A percentile compares a stretch with the other conserved stretches of the same genome.
Evolutionary conservation across 148 eudicot species (phyloP).

Genomic region (Rhododendron williamsianum): DNA sequence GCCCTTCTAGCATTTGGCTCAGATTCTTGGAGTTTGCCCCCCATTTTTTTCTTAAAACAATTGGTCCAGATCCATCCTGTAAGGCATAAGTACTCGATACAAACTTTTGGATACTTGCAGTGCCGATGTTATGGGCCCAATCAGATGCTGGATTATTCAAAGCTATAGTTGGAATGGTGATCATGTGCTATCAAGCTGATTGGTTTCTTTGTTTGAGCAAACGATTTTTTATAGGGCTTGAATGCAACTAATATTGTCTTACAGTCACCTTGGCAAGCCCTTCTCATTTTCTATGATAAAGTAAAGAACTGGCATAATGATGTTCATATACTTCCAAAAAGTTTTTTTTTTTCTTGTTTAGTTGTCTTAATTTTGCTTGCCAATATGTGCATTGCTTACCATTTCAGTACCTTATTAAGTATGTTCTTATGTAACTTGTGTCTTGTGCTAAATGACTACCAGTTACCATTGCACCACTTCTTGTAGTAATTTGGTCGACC

Average conservation of each 20-base stretch:
- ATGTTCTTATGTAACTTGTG: neutral
- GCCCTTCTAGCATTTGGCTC: neutral
- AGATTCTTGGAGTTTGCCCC: neutral
- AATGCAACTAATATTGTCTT: neutral
- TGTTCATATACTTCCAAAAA: neutral
- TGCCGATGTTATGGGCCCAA: neutral
- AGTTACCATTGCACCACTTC: neutral
- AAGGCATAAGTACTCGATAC: neutral
- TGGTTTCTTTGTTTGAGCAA: neutral
- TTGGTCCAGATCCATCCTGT: neutral
- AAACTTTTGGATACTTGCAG: neutral
- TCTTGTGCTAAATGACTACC: neutral
- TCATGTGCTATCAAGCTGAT: neutral
- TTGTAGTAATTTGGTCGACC: neutral
- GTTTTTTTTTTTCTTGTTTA: neutral
- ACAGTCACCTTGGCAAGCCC: neutral
- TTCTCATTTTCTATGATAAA: neutral
- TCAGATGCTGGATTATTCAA: neutral
- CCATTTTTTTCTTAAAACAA: neutral
- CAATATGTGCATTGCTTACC: neutral
- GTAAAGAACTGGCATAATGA: neutral
- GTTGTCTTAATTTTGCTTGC: neutral
- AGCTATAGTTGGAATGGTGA: neutral
- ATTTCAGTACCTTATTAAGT: neutral
- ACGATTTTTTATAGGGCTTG: neutral